These are phyloP conservation scores for Hirsutella minnesotensis DNA, from an alignment of 2,329 filamentous ascomycete species.

Conservation along the genomic window DNA sequence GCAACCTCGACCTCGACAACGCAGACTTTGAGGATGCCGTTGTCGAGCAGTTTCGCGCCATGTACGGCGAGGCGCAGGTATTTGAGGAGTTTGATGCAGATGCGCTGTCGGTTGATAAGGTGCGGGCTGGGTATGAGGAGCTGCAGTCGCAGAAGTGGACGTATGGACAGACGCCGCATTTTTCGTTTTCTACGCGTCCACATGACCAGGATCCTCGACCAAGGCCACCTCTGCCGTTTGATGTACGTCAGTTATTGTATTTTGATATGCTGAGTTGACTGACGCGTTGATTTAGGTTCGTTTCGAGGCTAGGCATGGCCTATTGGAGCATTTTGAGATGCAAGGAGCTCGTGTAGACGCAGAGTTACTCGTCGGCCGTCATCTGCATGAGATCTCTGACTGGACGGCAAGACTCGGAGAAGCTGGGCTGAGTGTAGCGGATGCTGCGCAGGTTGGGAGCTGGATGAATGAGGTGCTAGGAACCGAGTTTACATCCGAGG, in stretches of 20 bases:
- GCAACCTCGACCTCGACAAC: constrained; percentile 55
- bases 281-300: constrained; percentile 16
- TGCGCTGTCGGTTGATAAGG: constrained; percentile 31
- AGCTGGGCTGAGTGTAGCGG: constrained; percentile 12
- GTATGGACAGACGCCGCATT: constrained; percentile 76
- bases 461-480: constrained; percentile 21
- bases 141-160: constrained; percentile 58
- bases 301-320: constrained; percentile 25
- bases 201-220: constrained; percentile 45
- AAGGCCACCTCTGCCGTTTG: constrained; percentile 35
- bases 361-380: not conserved
- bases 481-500: constrained; percentile 16
- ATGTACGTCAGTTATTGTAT: no score
- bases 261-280: not conserved
- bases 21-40: constrained; percentile 42
- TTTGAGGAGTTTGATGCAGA: constrained; percentile 34
- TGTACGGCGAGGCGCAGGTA: constrained; percentile 45
- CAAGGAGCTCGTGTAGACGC: constrained; percentile 6
- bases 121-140: constrained; percentile 28
- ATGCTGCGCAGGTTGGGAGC: constrained; percentile 12
- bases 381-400: constrained; percentile 12
- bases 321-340: constrained; percentile 21
- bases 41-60: constrained; percentile 48
- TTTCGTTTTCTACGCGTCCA: constrained; percentile 55
- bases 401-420: constrained; percentile 13